phyloP scores from a whole-genome alignment of 345 rosid genomes.

The Gossypium bickii region DNA sequence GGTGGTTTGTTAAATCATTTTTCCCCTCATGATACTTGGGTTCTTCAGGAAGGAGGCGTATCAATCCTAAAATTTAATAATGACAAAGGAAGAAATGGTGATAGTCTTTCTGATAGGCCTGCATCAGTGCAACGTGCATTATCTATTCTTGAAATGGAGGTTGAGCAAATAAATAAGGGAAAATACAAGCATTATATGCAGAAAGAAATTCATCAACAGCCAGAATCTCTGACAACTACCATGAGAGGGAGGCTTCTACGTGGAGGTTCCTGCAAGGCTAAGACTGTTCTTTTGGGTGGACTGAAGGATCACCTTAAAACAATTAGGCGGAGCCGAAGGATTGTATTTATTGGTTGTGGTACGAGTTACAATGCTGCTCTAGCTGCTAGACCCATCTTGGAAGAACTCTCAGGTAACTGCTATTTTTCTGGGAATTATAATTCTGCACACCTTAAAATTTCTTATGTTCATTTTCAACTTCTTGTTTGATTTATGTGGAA shows the following conservation, averaged over 20 bases:
- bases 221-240: conserved; percentile 89
- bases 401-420: conserved; percentile 83
- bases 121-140: conserved; percentile 90
- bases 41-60: conserved; percentile 75
- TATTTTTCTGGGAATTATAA: conserved; percentile 2
- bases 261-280: conserved; percentile 78
- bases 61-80: conserved; percentile 71
- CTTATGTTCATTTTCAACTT: conserved; percentile 13
- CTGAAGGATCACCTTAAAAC: conserved; percentile 90
- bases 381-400: conserved; percentile 88
- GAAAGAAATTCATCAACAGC: conserved; percentile 98
- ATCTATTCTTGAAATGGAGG: conserved; percentile 91
- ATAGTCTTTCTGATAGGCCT: conserved; percentile 45
- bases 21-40: background rate
- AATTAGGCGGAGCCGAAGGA: conserved; percentile 85
- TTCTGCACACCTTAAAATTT: background rate
- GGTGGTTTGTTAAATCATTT: background rate
- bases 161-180: conserved; percentile 95
- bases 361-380: conserved; percentile 97
- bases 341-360: conserved; percentile 93
- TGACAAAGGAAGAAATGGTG: conserved; percentile 50
- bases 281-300: conserved; percentile 92
- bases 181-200: conserved; percentile 89
- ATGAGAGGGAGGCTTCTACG: conserved; percentile 96
- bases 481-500: conserved; percentile 7